Conservation (phyloP, 1,139 yeast genomes). For the Yamadazyma blattariae region DNA sequence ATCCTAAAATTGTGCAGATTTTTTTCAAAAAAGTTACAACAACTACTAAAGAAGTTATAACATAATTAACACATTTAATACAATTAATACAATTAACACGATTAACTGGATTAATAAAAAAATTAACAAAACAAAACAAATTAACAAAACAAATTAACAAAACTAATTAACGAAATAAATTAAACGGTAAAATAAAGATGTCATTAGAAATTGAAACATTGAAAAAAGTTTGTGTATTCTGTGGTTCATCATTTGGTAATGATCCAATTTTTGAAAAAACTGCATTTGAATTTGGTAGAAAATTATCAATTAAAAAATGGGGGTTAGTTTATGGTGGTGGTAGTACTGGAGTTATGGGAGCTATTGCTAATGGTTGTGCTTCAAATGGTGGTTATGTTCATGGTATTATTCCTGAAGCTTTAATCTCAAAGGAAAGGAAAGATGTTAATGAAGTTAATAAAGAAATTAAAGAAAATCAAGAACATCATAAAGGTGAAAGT, state of each 20-base stretch:
- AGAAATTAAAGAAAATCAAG: constrained; percentile 42
- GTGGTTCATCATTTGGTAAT: constrained; percentile 79
- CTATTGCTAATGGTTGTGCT: constrained; percentile 72
- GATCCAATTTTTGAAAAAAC: constrained; percentile 47
- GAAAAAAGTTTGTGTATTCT: constrained; percentile 65
- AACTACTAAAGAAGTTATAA: too few relatives aligned
- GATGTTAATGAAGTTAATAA: constrained; percentile 44
- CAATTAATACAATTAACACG: too few relatives aligned
- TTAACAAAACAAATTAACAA: too few relatives aligned
- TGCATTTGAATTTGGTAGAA: constrained; percentile 59
- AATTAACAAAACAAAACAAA: too few relatives aligned
- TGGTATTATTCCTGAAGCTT: constrained; percentile 83
- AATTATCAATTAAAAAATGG: constrained; percentile 59
- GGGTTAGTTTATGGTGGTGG: constrained; percentile 93
- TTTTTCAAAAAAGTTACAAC: too few relatives aligned
- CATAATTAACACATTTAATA: too few relatives aligned
- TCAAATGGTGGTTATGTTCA: constrained; percentile 71
- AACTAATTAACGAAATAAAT: too few relatives aligned
- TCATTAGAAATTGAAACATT: constrained; percentile 1
- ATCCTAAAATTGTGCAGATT: too few relatives aligned
- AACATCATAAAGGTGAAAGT: constrained; percentile 56
- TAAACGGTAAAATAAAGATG: too few relatives aligned
- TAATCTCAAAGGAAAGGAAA: constrained; percentile 71
- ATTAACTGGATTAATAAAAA: too few relatives aligned
- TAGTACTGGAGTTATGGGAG: constrained; percentile 84